Percentiles rank a stretch among this genome's conserved stretches.
phyloP scores from a whole-genome alignment of 202 grass and related monocot genomes.

The Zizania palustris region DNA sequence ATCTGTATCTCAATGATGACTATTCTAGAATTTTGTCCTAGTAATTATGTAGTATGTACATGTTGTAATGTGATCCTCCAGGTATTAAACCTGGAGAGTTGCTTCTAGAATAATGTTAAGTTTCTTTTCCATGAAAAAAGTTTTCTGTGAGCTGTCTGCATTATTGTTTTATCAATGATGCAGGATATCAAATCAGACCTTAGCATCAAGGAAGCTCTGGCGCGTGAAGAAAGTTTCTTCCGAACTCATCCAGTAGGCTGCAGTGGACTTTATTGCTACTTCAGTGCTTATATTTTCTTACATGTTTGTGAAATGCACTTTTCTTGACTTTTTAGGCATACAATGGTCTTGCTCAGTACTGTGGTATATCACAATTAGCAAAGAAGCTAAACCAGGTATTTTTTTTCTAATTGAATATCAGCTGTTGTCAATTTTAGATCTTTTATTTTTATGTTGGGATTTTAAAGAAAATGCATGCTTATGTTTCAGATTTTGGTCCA shows the following conservation, averaged over 20 bases:
- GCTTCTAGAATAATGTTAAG: neutral
- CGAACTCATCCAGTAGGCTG: conserved; percentile 71
- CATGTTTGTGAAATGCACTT: conserved; percentile 22
- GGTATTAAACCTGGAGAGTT: neutral
- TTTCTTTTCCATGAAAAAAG: conserved; percentile 9
- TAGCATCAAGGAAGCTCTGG: conserved; percentile 92
- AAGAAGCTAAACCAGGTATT: conserved; percentile 96
- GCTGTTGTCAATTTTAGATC: neutral
- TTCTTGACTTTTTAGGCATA: conserved; percentile 70
- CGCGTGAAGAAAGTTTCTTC: conserved; percentile 88
- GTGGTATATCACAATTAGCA: conserved; percentile 91
- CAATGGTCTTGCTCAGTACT: conserved; percentile 88
- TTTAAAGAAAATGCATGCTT: conserved; percentile 16
- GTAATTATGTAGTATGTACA: neutral
- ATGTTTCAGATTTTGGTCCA: conserved; percentile 90
- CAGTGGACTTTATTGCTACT: conserved; percentile 25
- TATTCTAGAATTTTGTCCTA: conserved; percentile 11
- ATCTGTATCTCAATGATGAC: neutral
- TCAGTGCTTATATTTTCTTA: conserved; percentile 19
- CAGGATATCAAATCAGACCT: conserved; percentile 90
- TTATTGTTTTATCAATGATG: conserved; percentile 37
- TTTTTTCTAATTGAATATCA: conserved; percentile 12
- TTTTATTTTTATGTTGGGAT: conserved; percentile 17
- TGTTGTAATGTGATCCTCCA: neutral
- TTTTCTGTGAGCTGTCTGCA: conserved; percentile 29